Percentiles rank a stretch among this genome's conserved stretches.
Conservation (phyloP, 441 rosid genomes). For the Aquilaria agallochum region DNA sequence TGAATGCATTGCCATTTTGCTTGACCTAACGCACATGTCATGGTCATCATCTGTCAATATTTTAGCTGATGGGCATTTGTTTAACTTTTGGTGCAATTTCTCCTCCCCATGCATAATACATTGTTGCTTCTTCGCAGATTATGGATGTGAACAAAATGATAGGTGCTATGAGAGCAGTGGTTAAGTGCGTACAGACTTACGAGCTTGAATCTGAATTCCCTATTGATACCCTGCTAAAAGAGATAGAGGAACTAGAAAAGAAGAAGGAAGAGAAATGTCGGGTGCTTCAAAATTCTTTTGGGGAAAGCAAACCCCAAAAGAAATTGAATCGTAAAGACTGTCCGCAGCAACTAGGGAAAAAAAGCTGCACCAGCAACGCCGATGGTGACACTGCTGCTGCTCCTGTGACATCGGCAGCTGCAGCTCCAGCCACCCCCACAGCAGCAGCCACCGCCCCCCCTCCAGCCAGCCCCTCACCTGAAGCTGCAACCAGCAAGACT, state of each 20-base stretch:
- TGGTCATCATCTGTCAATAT: neutral
- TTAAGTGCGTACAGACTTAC: too few relatives aligned
- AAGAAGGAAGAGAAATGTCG: too few relatives aligned
- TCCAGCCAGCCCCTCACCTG: neutral
- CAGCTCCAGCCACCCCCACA: neutral
- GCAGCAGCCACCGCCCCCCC: neutral
- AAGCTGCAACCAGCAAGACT: neutral
- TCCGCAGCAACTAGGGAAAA: neutral
- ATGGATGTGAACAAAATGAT: too few relatives aligned
- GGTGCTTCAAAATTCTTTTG: too few relatives aligned
- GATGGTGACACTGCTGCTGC: too few relatives aligned
- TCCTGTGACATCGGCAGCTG: neutral
- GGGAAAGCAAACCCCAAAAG: too few relatives aligned
- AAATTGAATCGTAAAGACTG: neutral
- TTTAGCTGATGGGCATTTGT: neutral
- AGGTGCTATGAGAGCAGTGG: too few relatives aligned
- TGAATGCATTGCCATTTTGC: too few relatives aligned
- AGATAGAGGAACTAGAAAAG: neutral
- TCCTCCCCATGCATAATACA: neutral
- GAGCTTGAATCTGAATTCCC: neutral
- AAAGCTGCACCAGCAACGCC: neutral
- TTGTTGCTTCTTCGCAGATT: conserved; percentile 1
- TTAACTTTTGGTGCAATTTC: neutral
- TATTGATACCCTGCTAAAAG: neutral
- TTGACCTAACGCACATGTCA: too few relatives aligned